Base-by-base conservation (phyloP, 1,284 basidiomycete species). In the Ceratobasidium sp. region DNA sequence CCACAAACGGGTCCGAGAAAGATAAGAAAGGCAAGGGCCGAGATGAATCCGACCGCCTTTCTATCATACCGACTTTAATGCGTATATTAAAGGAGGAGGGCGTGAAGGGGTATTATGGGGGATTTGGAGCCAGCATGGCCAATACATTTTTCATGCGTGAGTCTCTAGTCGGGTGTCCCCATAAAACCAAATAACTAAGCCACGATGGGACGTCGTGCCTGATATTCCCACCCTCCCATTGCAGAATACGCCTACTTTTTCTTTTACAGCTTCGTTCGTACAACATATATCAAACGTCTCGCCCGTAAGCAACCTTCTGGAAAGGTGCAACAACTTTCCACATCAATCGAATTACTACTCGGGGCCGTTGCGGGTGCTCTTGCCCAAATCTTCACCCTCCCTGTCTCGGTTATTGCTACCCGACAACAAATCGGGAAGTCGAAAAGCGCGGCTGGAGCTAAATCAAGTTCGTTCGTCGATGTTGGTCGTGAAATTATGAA, bases 171-270 rank as follows among this genome's bases (percentile, higher is more conserved):
- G 47, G 44, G n/a, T 42, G n/a, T 69, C 44, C 14, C 60, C 58
- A 16, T 11, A 16, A 39, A 29, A 27, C 67, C 33, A n/a, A n/a
- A n/a, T n/a, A n/a, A n/a, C n/a, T 36, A 11, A 36, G 33, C 33
- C 11, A 36, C 11, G 33, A 36, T 36, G 33, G 5, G 33, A 36
- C 33, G 33, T 36, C 33, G 33, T 36, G 11, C 33, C 33, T 36
- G 52, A 6, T 69, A 11, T 49, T 23, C 21, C 56, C 58, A 53
- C 67, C n/a, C 29, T 3, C n/a, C n/a, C n/a, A n/a, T n/a, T n/a
- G n/a, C 77, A 97, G 96, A 97, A 85, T 98, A 96, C 76, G 95
- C 97, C 21, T 99, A 99, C 82, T 99, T 99, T 83, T 98, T 98
- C 84, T 98, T 97, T 83, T 98, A 98, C 79, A 91, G 94, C 27